Evolutionary conservation across 768 basidiomycete species (phyloP).

Genomic region (Amanita polypyramis): DNA sequence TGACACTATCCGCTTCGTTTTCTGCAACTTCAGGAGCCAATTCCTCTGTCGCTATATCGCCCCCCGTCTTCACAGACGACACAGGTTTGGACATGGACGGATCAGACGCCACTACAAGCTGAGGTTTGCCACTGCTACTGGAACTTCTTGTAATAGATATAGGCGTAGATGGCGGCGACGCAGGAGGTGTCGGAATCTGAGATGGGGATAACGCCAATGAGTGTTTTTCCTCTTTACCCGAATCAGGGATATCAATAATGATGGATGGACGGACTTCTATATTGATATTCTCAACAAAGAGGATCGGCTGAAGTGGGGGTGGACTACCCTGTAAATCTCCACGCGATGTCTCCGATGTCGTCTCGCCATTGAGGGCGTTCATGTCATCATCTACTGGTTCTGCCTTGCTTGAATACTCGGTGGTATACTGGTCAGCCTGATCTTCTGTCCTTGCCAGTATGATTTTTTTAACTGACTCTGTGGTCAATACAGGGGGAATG

Average conservation of each 20-base stretch:
- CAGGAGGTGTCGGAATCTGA: conserved; percentile 35
- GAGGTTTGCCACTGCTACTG: conserved; percentile 4
- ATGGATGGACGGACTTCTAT: background rate
- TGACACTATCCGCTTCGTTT: background rate
- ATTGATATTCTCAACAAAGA: background rate
- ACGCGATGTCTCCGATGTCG: background rate
- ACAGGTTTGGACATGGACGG: background rate
- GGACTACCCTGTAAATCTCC: background rate
- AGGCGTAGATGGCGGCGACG: conserved; percentile 24
- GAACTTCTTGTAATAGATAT: conserved; percentile 2
- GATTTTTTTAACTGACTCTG: background rate
- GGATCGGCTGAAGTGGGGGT: background rate
- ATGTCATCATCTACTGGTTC: background rate
- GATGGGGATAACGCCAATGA: conserved; percentile 6
- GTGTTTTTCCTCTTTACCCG: background rate
- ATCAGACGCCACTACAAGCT: background rate
- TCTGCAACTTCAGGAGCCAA: background rate
- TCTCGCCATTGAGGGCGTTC: background rate
- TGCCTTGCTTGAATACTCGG: background rate
- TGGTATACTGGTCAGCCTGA: too few relatives aligned
- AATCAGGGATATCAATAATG: background rate
- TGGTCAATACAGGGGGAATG: background rate
- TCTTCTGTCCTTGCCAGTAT: too few relatives aligned
- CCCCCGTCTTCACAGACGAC: background rate
- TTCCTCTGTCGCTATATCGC: background rate